phyloP scores from a whole-genome alignment of 192 early-diverging fungal species.

The Entomortierella beljakovae region DNA sequence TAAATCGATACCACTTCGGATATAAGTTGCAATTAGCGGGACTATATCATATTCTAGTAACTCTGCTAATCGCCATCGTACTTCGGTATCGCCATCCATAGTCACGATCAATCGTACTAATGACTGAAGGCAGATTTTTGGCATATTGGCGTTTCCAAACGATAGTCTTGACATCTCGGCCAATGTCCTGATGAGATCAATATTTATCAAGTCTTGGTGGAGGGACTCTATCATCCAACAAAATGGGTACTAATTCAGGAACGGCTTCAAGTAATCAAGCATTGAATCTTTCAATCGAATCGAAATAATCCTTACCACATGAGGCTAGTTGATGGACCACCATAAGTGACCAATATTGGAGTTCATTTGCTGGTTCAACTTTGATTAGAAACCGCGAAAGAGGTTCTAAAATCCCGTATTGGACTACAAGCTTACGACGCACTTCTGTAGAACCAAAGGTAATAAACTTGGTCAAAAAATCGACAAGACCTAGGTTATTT shows the following conservation, averaged over 20 bases:
- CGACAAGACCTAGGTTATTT: no score
- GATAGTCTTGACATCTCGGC: conserved; percentile 77
- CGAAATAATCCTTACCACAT: conserved; percentile 57
- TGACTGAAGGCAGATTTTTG: conserved; percentile 82
- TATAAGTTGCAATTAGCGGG: conserved; percentile 71
- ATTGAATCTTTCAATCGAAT: no score
- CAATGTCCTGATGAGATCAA: conserved; percentile 68
- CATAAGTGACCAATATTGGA: conserved; percentile 85
- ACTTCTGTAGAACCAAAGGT: conserved; percentile 67
- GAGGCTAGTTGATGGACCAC: conserved; percentile 79
- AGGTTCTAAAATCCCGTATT: conserved; percentile 70
- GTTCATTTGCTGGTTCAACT: conserved; percentile 72
- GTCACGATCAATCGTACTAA: conserved; percentile 76
- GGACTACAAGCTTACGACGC: conserved; percentile 68
- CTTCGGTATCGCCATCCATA: conserved; percentile 61
- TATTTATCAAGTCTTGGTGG: conserved; percentile 17
- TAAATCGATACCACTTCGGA: conserved; percentile 74
- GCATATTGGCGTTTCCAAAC: conserved; percentile 87
- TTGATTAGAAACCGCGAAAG: conserved; percentile 67
- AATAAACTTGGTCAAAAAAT: no score
- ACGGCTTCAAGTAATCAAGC: background rate
- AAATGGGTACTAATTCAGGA: background rate
- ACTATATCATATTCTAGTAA: conserved; percentile 75
- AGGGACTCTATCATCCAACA: conserved; percentile 17
- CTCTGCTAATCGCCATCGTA: conserved; percentile 60